Evolutionary conservation across 2,329 filamentous ascomycete genomes (phyloP), one percentile per base, ranked within the genome.

Genomic region (Colletotrichum paranaense): DNA sequence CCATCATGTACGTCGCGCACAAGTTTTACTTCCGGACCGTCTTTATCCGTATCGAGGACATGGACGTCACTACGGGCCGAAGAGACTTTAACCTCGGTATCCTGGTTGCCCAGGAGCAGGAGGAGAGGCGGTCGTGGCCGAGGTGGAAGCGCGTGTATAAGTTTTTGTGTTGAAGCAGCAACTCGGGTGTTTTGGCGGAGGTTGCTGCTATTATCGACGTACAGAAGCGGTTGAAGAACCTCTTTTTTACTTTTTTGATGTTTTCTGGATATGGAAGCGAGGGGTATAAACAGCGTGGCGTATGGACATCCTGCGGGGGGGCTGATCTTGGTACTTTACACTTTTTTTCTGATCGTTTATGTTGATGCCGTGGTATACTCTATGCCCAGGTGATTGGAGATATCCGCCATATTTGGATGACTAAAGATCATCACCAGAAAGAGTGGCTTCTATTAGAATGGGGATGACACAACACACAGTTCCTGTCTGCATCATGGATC

Each of bases 51-150:
- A 83, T 89, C 42, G 86, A 88, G 63, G 92, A 97, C 75, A 97
- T 98, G 92, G 95, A 98, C 82, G 84, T 98, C 75, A 90, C 93
- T 73, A 97, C 95, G 0, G 96, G 96, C 2, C 91, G 95, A 32
- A 88, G 95, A 30, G 95, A 98, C 79, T 89, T 98, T 71, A 95
- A 98, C 80, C 84, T 98, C 57, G 90, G 92, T 32, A 90, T 93
- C 73, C 84, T 98, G 62, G 86, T 97, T 62, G 92, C 92, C 55
- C 93, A 97, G 81, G 96, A 98, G 85, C 85, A 88, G 52, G 92
- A 93, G 65, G 95, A 98, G 84, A 87, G 88, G 78, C 89, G 87
- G 38, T 80, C 82, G 5, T 96, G 94, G 94, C 93, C 94, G 0
- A 83, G 77, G 72, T 96, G 94, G 93, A 97, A 96, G 86, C 92